Conservation (phyloP, 768 basidiomycete species). For the Russula sp. region DNA sequence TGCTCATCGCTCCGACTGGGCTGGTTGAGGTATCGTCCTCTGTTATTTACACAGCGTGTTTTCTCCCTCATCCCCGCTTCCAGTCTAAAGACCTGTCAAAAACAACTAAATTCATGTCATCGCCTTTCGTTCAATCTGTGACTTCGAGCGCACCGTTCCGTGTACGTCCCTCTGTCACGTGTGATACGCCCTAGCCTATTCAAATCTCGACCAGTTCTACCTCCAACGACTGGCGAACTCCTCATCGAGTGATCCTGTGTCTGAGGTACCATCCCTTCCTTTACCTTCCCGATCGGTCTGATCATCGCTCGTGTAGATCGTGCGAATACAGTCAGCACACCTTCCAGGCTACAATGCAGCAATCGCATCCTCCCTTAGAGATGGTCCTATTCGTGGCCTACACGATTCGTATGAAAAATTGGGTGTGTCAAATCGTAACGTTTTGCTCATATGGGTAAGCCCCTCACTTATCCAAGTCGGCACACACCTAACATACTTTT, state of each 20-base stretch:
- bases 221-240: slow-evolving; percentile 37
- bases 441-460: slow-evolving; percentile 65
- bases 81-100: slow-evolving; percentile 66
- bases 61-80: background rate
- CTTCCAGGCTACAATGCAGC: slow-evolving; percentile 72
- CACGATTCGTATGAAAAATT: slow-evolving; percentile 50
- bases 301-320: slow-evolving; percentile 46
- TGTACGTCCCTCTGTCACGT: slow-evolving; percentile 39
- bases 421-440: slow-evolving; percentile 47
- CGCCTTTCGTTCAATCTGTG: slow-evolving; percentile 65
- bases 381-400: slow-evolving; percentile 69
- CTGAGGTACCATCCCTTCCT: slow-evolving; percentile 31
- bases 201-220: slow-evolving; percentile 34
- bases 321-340: slow-evolving; percentile 75
- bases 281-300: background rate
- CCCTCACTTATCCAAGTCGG: background rate
- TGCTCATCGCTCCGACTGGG: slow-evolving; percentile 67
- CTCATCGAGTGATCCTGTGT: slow-evolving; percentile 34
- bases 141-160: slow-evolving; percentile 60
- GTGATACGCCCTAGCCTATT: background rate
- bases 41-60: background rate
- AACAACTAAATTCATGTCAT: slow-evolving; percentile 75
- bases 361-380: slow-evolving; percentile 69
- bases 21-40: slow-evolving; percentile 54
- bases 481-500: background rate